Base-by-base conservation (phyloP, 2,329 filamentous ascomycete genomes). In the Pseudogymnoascus sp. region DNA sequence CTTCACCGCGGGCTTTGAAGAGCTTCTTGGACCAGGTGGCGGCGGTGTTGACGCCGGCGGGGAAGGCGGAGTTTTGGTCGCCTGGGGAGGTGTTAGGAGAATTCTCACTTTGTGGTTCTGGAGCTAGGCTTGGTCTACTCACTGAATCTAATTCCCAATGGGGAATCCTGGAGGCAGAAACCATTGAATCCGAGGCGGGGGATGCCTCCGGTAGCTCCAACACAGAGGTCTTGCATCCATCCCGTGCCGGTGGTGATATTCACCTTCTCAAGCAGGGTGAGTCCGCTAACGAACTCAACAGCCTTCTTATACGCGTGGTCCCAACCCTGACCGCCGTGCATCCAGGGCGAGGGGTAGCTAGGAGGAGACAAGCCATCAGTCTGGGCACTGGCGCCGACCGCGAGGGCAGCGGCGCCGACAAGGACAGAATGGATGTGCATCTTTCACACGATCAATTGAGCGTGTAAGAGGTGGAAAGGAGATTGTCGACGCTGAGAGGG, bases 181-280 rank as follows among this genome's bases (percentile, higher is more conserved):
- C 70, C 68, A 46, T 70, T 62, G n/a, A 74, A 65, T 3, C 71
- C 71, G n/a, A 73, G 66, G n/a, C 72, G 65, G 34, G 72, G 72
- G 63, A 74, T 68, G 10, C 68, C 64, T 7, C 72, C 72, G 64
- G 66, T 67, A 25, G 73, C 67, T 25, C 72, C 72, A 14, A 73
- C 70, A 63, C 71, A 73, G 62, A 70, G 69, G 44, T 71, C 69
- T 60, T 60, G 59, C 34, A 18, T 60, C 59, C 66, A 71, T 36
- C 69, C 70, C 28, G 88, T 86, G 74, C 93, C 93, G 0, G 93
- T 97, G 2, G 93, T 97, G 67, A 99, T 75, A 75, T 97, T 97
- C 75, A 97, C 91, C 76, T 93, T 93, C 73, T 93, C 90, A 3
- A 89, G 86, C 62, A 93, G 75, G 0, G 89, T 93, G 86, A 93